Evolutionary conservation across 1,284 basidiomycete species (phyloP), one percentile per base, ranked within the genome.

Genomic region (Pascua sp.): DNA sequence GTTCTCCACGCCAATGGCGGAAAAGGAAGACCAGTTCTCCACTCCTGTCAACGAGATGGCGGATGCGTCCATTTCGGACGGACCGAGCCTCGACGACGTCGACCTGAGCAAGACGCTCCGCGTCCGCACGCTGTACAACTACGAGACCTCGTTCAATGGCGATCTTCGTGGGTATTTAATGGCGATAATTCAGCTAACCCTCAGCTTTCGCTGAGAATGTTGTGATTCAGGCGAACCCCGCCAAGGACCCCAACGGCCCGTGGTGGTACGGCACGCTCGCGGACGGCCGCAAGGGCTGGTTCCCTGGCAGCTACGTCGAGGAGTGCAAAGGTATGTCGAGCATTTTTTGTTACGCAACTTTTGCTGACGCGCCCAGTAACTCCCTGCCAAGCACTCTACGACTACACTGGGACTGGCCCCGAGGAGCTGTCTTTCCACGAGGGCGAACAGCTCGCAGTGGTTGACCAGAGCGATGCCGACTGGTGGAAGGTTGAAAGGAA

Each of bases 401-500:
- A 86, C 0, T 96, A 96, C 72, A 77, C 81, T 5, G 86, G 85
- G 38, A 62, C 67, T 5, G 86, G 84, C 58, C 67, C 83, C 13
- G 91, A 96, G 66, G 91, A 96, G 73, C 80, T 93, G 24, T 81
- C 89, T 0, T 90, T 96, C 69, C 77, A 77, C 11, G 90, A 91
- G 77, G 91, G 89, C 59, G 89, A 93, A 57, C 71, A 77, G 42
- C 77, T 96, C 49, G 80, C 80, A 11, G 85, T 97, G 61, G 83
- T 96, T 55, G 93, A 96, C 71, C 83, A 79, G 53, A 82, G 81
- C 57, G 92, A 94, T 65, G 80, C 80, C 50, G 89, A 91, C 70
- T 97, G 93, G 93, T 96, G 90, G 89, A 95, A 93, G 79, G 87
- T 87, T 40, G 91, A 94, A 78, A 83, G 84, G 71, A 84, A 83